Evolutionary conservation across 75 land plant genomes (phyloP).

Genomic region (Cupressus sempervirens): DNA sequence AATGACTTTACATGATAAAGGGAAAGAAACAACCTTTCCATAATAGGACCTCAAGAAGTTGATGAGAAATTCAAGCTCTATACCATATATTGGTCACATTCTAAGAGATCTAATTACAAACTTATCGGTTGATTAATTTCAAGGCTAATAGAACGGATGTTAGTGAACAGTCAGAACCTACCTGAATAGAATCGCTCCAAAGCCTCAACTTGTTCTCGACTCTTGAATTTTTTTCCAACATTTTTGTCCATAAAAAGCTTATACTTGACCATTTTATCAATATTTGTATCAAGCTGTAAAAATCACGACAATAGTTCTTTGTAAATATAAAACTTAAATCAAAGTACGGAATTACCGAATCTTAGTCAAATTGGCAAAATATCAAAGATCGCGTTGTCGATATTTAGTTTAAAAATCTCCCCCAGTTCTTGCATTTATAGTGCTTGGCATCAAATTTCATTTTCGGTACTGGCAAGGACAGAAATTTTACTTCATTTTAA

Average conservation of each 20-base stretch:
- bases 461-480: neutral
- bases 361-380: neutral
- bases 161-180: neutral
- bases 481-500: neutral
- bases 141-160: neutral
- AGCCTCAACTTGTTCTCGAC: conserved; percentile 15
- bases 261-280: neutral
- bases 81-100: neutral
- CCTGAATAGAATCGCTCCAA: conserved; percentile 27
- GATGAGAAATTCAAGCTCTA: neutral
- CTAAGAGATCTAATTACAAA: neutral
- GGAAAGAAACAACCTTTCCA: neutral
- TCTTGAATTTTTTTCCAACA: conserved; percentile 8
- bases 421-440: neutral
- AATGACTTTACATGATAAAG: neutral
- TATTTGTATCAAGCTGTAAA: conserved; percentile 7
- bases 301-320: neutral
- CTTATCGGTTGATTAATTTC: neutral
- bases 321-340: neutral
- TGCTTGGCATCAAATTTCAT: neutral
- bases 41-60: neutral
- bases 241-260: neutral
- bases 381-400: neutral
- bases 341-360: neutral
- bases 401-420: neutral